Conservation (phyloP, 805 yeast species). For the Ascoidea asiatica region DNA sequence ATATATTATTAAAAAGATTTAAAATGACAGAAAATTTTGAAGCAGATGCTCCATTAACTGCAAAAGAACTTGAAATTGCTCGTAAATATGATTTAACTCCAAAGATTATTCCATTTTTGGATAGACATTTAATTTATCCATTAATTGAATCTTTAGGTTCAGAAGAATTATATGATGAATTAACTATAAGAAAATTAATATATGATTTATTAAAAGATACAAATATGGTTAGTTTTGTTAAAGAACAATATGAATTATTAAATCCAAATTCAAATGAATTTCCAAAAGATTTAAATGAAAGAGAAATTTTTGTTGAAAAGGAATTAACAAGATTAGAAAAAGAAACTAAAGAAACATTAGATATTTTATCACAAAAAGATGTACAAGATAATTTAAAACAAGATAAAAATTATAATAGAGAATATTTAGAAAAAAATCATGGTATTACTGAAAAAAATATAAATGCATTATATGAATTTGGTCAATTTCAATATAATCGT, state of each 20-base stretch:
- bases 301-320: slow-evolving; percentile 26
- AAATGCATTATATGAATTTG: slow-evolving; percentile 39
- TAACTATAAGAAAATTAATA: slow-evolving; percentile 31
- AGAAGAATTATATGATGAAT: slow-evolving; percentile 29
- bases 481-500: slow-evolving; percentile 48
- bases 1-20: slow-evolving; percentile 10
- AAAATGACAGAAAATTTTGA: slow-evolving; percentile 7
- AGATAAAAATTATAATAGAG: slow-evolving; percentile 40
- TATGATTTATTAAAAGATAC: slow-evolving; percentile 44
- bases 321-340: slow-evolving; percentile 24
- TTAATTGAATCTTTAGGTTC: slow-evolving; percentile 31
- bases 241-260: slow-evolving; percentile 28
- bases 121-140: slow-evolving; percentile 45
- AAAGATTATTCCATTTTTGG: slow-evolving; percentile 43
- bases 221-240: slow-evolving; percentile 37
- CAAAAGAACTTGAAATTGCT: slow-evolving; percentile 26
- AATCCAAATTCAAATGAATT: slow-evolving; percentile 22
- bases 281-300: slow-evolving; percentile 28
- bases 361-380: slow-evolving; percentile 31
- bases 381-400: slow-evolving; percentile 38
- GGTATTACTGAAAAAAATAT: slow-evolving; percentile 35
- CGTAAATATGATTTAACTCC: slow-evolving; percentile 39
- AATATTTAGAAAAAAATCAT: slow-evolving; percentile 28
- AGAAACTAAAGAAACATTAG: slow-evolving; percentile 31
- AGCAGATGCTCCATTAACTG: slow-evolving; percentile 8